Conservation (phyloP, 768 basidiomycete species). For the Tylopilus cervinicoccineus region DNA sequence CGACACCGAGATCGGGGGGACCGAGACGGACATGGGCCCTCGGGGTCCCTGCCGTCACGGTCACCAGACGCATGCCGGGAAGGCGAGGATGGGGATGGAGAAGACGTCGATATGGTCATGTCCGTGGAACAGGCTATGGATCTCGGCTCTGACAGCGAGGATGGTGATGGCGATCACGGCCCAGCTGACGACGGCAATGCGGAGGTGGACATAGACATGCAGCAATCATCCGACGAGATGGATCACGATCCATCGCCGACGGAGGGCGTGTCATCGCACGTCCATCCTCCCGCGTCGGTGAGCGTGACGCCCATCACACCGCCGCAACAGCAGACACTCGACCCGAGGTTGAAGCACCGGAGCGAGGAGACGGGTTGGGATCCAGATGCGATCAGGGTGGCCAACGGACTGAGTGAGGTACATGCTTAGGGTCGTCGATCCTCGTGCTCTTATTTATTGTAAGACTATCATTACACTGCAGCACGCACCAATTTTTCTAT, state of each 20-base stretch:
- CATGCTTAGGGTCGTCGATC: conserved; percentile 4
- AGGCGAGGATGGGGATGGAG: conserved; percentile 12
- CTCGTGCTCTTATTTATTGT: conserved; percentile 6
- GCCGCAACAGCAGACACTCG: conserved; percentile 22
- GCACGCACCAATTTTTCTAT: neutral
- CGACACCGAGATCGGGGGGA: conserved; percentile 4
- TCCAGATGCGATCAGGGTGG: conserved; percentile 15
- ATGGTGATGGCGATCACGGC: conserved; percentile 14
- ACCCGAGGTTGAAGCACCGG: conserved; percentile 30
- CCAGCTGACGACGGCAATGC: conserved; percentile 5
- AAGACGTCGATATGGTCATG: conserved; percentile 32
- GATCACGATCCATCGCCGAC: conserved; percentile 31
- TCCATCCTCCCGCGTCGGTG: conserved; percentile 24
- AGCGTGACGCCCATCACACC: conserved; percentile 32
- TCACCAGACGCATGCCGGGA: conserved; percentile 13
- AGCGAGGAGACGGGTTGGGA: conserved; percentile 28
- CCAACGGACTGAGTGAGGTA: conserved; percentile 17
- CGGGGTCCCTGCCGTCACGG: conserved; percentile 7
- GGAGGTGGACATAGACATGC: conserved; percentile 17
- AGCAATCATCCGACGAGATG: conserved; percentile 28
- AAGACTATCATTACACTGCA: conserved; percentile 15
- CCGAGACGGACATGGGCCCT: conserved; percentile 3
- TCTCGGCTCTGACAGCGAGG: conserved; percentile 37
- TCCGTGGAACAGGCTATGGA: conserved; percentile 45
- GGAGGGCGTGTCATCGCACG: conserved; percentile 28